Evolutionary conservation across 768 basidiomycete species (phyloP), one percentile per base, ranked within the genome.

Genomic region (Mycena belliarum): DNA sequence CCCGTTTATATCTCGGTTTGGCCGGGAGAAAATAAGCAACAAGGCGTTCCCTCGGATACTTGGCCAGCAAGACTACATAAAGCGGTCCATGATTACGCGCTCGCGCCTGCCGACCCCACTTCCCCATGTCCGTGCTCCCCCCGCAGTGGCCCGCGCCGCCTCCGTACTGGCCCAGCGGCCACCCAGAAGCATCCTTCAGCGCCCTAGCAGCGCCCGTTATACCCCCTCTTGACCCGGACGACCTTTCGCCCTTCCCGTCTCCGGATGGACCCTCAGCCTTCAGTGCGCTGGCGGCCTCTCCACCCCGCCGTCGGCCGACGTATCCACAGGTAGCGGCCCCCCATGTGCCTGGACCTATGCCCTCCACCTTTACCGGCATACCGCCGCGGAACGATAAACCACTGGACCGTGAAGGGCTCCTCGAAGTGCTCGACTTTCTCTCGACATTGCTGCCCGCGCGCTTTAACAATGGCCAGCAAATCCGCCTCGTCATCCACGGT

Each of bases 401-500:
- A 41, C 70, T 82, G 37, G 75, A 70, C 21, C 67, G 77, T 15
- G 74, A 75, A 6, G 69, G 70, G 51, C 80, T 89, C 57, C 47
- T 74, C 25, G 57, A 65, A 2, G 73, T 84, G 50, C 81, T 89
- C 37, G 68, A 74, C 41, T 64, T 73, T 46, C 79, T 89, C 56
- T 84, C 88, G 4, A 71, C 69, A 1, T 77, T 79, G 14, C 71
- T 85, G 1, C 67, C 75, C 14, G 60, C 66, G 1, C 70, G 69
- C 7, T 88, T 89, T 64, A 74, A 76, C n/a, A 68, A 68, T 32
- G 44, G 33, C 18, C 65, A 46, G 3, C 79, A 77, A 33, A 76
- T 89, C 4, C 79, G 82, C 7, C 76, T 90, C 18, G 82, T 89
- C 46, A 76, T 87, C 0, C 88, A 90, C 55, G 88, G 88, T 21